These are phyloP conservation scores for Kwoniella bestiolae DNA, from an alignment of 768 basidiomycete genomes.

Conservation along the genomic window DNA sequence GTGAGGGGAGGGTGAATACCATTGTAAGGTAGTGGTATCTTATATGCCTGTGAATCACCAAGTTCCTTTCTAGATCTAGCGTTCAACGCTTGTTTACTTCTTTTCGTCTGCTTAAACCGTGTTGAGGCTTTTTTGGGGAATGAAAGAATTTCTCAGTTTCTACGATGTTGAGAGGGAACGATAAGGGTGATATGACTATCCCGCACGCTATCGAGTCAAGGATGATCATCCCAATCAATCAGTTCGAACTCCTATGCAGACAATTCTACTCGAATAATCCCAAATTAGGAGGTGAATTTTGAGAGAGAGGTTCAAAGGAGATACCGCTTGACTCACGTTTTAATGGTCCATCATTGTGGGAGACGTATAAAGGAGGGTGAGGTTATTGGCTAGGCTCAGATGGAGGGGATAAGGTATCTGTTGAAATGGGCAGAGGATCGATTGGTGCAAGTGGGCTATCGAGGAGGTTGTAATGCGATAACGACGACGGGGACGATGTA, in stretches of 20 bases:
- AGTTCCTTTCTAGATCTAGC: background rate
- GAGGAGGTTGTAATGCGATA: background rate
- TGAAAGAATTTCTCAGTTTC: no score
- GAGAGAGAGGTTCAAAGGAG: constrained; percentile 10
- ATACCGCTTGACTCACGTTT: constrained; percentile 9
- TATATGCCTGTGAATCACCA: no score
- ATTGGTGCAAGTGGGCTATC: background rate
- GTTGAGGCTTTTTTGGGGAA: no score
- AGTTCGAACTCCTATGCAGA: background rate
- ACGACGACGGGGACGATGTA: background rate
- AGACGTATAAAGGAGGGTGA: constrained; percentile 11
- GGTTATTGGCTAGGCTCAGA: background rate
- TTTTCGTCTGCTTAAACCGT: background rate
- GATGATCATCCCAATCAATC: background rate
- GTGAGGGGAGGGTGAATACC: constrained; percentile 29
- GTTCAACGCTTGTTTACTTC: constrained; percentile 7
- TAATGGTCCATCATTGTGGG: background rate
- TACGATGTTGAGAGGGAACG: no score
- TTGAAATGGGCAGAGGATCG: background rate
- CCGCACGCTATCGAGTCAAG: background rate
- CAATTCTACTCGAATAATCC: background rate
- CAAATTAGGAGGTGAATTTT: constrained; percentile 4
- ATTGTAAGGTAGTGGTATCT: no score
- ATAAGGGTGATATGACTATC: no score
- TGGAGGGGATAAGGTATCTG: background rate